A percentile compares a stretch with the other conserved stretches of the same genome.
Conservation (phyloP, 225 moss, liverwort and hornwort genomes). For the Physcomitrium patens region DNA sequence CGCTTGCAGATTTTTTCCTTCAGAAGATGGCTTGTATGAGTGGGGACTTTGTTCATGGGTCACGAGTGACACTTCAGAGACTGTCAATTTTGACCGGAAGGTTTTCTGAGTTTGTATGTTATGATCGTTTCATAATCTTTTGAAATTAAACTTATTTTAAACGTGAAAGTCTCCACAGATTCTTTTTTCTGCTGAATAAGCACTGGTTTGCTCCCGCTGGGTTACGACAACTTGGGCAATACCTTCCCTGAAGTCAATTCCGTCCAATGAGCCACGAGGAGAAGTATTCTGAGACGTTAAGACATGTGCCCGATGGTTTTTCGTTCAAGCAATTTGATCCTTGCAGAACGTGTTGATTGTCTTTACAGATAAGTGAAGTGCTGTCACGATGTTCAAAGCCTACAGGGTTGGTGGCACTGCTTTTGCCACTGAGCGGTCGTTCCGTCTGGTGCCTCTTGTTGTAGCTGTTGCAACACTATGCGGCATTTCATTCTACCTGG, state of each 20-base stretch:
- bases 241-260: background rate
- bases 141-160: background rate
- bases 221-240: background rate
- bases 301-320: background rate
- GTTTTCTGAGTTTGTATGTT: conserved; percentile 26
- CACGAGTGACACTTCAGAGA: conserved; percentile 14
- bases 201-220: background rate
- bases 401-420: conserved; percentile 50
- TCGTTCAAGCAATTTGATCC: background rate
- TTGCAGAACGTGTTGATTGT: background rate
- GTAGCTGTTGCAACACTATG: conserved; percentile 70
- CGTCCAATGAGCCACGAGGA: background rate
- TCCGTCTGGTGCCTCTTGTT: conserved; percentile 74
- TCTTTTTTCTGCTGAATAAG: background rate
- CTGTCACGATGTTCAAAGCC: conserved; percentile 75
- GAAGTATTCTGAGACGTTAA: conserved; percentile 16
- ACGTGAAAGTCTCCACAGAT: background rate
- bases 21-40: background rate
- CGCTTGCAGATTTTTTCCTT: background rate
- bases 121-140: background rate
- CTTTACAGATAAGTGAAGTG: conserved; percentile 34
- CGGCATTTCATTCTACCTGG: conserved; percentile 81
- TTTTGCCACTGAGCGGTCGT: conserved; percentile 72
- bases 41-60: background rate
- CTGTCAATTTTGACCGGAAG: background rate